Evolutionary conservation across 352 stramenopile species (phyloP).

Genomic region (Globisporangium middletonii): DNA sequence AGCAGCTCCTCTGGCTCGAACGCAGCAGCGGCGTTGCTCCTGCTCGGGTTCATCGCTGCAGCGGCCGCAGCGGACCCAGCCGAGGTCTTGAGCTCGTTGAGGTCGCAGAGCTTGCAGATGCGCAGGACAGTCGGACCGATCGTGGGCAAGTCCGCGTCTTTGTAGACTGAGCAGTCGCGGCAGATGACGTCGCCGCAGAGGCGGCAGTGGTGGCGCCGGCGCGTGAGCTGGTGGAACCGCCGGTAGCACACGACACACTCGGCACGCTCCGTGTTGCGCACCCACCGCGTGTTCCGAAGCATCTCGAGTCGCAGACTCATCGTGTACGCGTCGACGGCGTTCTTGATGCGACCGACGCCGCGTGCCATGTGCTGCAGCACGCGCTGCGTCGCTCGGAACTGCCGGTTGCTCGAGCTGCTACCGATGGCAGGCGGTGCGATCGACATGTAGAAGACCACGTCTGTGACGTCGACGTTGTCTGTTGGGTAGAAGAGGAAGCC

Average conservation of each 20-base stretch:
- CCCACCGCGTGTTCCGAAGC: constrained; percentile 42
- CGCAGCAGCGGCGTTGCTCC: neutral
- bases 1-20: neutral
- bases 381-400: constrained; percentile 54
- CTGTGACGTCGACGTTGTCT: constrained; percentile 43
- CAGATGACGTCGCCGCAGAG: constrained; percentile 76
- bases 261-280: constrained; percentile 40
- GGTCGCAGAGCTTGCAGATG: constrained; percentile 59
- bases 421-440: constrained; percentile 20
- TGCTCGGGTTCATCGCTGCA: neutral
- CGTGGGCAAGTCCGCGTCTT: constrained; percentile 59
- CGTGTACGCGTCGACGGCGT: constrained; percentile 55
- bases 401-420: constrained; percentile 35
- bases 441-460: constrained; percentile 78
- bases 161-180: constrained; percentile 62
- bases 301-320: constrained; percentile 59
- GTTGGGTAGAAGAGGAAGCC: constrained; percentile 71
- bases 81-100: constrained; percentile 17
- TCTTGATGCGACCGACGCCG: constrained; percentile 40
- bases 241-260: constrained; percentile 63
- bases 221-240: constrained; percentile 59
- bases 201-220: constrained; percentile 69
- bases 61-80: constrained; percentile 10
- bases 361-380: constrained; percentile 54
- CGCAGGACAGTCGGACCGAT: constrained; percentile 58